These are phyloP conservation scores for Laguncularia racemosa DNA, from an alignment of 345 rosid species.

Conservation along the genomic window DNA sequence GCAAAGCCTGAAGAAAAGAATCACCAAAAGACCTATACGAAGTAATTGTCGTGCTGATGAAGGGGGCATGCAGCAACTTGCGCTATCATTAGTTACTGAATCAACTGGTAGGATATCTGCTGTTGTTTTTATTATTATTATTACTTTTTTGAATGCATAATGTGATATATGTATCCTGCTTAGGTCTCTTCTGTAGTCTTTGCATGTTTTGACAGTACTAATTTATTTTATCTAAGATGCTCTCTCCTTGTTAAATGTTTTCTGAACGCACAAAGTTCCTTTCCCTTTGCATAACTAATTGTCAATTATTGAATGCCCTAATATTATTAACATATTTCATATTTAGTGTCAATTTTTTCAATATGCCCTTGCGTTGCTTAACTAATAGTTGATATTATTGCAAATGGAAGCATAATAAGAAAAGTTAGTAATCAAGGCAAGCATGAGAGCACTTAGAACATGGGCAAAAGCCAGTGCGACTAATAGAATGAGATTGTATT, in stretches of 20 bases:
- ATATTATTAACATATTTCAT: background rate
- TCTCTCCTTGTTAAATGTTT: too few species aligned
- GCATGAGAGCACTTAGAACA: too few species aligned
- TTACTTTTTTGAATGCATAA: background rate
- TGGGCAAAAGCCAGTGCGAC: too few species aligned
- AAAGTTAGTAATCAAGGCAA: too few species aligned
- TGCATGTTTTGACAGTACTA: too few species aligned
- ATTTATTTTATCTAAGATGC: too few species aligned
- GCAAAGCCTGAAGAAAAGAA: constrained; percentile 28
- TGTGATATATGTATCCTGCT: background rate
- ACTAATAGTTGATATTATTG: too few species aligned
- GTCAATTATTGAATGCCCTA: background rate
- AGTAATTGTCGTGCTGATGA: constrained; percentile 28
- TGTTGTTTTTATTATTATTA: background rate
- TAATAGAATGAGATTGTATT: too few species aligned
- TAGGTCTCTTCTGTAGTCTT: too few species aligned
- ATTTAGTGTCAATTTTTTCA: background rate
- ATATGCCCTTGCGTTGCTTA: background rate
- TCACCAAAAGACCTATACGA: constrained; percentile 13
- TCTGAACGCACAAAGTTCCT: too few species aligned
- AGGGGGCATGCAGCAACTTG: constrained; percentile 30
- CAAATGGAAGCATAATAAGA: too few species aligned
- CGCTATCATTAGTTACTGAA: constrained; percentile 59
- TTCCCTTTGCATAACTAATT: too few species aligned
- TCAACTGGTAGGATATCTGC: constrained; percentile 28